Evolutionary conservation across 73 alveolate species (phyloP).

Genomic region (Uronychia binucleata): DNA sequence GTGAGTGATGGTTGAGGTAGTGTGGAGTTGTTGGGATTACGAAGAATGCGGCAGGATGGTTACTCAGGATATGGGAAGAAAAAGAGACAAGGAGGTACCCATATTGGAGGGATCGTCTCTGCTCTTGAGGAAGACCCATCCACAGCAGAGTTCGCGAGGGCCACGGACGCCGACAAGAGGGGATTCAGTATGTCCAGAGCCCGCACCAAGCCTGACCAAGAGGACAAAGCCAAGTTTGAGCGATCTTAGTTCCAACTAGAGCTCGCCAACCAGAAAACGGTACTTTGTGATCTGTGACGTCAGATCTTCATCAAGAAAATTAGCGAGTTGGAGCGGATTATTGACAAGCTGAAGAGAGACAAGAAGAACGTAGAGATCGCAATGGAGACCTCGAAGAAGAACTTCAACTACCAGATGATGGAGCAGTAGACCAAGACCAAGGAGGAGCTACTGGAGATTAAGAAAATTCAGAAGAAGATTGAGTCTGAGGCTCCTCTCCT

Average conservation of each 20-base stretch:
- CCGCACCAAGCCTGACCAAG: neutral
- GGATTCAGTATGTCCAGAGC: neutral
- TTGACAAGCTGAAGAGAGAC: slow-evolving; percentile 58
- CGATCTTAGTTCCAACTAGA: slow-evolving; percentile 20
- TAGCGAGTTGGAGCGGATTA: slow-evolving; percentile 48
- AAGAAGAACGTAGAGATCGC: slow-evolving; percentile 39
- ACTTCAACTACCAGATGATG: slow-evolving; percentile 28
- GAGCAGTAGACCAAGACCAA: slow-evolving; percentile 24
- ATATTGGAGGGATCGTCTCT: neutral
- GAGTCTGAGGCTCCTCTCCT: slow-evolving; percentile 41
- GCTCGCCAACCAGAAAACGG: slow-evolving; percentile 8
- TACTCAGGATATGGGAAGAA: too few species aligned
- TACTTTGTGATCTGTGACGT: neutral
- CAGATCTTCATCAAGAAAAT: slow-evolving; percentile 27
- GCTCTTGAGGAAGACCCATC: slow-evolving; percentile 15
- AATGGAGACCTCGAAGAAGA: slow-evolving; percentile 31
- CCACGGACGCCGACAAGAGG: neutral
- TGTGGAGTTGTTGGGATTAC: too few species aligned
- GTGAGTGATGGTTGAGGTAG: too few species aligned
- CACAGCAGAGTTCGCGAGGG: slow-evolving; percentile 3
- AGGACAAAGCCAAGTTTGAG: neutral
- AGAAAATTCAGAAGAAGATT: slow-evolving; percentile 19
- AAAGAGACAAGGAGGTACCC: neutral
- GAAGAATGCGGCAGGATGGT: too few species aligned
- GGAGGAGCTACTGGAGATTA: slow-evolving; percentile 36